Evolutionary conservation across 495 filamentous ascomycete species (phyloP), one percentile per base, ranked within the genome.

Genomic region (Jackrogersella multiformis): DNA sequence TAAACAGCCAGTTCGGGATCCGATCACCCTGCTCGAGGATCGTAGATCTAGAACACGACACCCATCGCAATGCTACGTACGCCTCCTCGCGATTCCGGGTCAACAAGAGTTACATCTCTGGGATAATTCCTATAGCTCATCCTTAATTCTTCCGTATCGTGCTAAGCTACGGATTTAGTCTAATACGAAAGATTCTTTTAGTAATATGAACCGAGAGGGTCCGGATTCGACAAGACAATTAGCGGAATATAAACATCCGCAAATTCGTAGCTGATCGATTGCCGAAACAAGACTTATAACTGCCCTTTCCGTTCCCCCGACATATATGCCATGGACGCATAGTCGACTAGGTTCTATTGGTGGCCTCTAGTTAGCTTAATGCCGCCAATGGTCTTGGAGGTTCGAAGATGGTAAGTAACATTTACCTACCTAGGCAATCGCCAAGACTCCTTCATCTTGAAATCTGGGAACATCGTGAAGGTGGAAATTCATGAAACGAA

Each of bases 231-330:
- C n/a, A 44, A 23, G 55, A 63, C 30, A 60, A 35, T 52, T 59
- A 4, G 44, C 61, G 60, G 66, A 42, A 56, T 1, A 56, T 61
- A 56, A 49, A 4, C 55, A 46, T 64, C 66, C 66, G 66, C n/a
- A 52, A 24, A 53, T 52, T 51, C 55, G 48, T 13, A n/a, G n/a
- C n/a, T n/a, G n/a, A 23, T 15, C 42, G 61, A 60, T 69, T 69
- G 60, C 59, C 66, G 64, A 69, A 69, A 69, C 34, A 21, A 46
- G 45, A 18, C 4, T 2, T 56, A 5, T 45, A 38, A 18, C 32
- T 61, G 12, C 2, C 20, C 10, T 28, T 18, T 18, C 28, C 21
- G 6, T 16, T 48, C 42, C 54, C 20, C 34, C 32, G 45, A 58
- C 12, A 46, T 36, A 46, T 16, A 48, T 18, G 44, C 28, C 30